Conservation (phyloP, 1,139 yeast species). For the Magnusiomyces sp. region DNA sequence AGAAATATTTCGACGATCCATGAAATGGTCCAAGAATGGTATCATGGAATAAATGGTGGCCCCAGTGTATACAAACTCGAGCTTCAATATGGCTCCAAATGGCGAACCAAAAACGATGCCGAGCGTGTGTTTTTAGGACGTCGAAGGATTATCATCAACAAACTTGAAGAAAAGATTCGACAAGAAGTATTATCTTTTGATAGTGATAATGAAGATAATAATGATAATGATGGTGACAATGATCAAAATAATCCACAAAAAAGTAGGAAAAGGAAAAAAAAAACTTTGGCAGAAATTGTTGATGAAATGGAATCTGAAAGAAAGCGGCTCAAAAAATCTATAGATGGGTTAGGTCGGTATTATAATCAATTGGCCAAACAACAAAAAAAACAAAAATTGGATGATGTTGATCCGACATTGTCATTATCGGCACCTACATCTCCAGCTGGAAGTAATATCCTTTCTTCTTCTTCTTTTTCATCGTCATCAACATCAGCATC, state of each 20-base stretch:
- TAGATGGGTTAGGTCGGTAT: constrained; percentile 9
- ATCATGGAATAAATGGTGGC: constrained; percentile 17
- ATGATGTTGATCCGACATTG: too few relatives aligned
- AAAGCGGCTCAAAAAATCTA: constrained; percentile 5
- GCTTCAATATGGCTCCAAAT: constrained; percentile 16
- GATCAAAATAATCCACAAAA: too few relatives aligned
- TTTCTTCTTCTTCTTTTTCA: too few relatives aligned
- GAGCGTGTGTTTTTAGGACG: constrained; percentile 18
- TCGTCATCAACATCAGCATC: too few relatives aligned
- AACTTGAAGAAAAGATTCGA: constrained; percentile 3
- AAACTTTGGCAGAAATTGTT: constrained; percentile 4
- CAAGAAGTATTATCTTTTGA: too few relatives aligned
- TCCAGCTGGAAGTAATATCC: too few relatives aligned
- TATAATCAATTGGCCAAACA: constrained; percentile 1
- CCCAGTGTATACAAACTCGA: constrained; percentile 16
- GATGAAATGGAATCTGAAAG: constrained; percentile 7
- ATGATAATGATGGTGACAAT: too few relatives aligned
- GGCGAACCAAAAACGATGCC: constrained; percentile 16
- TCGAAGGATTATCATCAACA: constrained; percentile 16
- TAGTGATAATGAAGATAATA: too few relatives aligned
- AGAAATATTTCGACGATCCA: constrained; percentile 16
- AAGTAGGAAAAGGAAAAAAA: too few relatives aligned
- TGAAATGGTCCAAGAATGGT: constrained; percentile 18
- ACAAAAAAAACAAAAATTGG: too few relatives aligned
- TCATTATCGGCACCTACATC: too few relatives aligned